phyloP scores from a whole-genome alignment of 2,329 filamentous ascomycete species.

The Talaromyces verruculosus region DNA sequence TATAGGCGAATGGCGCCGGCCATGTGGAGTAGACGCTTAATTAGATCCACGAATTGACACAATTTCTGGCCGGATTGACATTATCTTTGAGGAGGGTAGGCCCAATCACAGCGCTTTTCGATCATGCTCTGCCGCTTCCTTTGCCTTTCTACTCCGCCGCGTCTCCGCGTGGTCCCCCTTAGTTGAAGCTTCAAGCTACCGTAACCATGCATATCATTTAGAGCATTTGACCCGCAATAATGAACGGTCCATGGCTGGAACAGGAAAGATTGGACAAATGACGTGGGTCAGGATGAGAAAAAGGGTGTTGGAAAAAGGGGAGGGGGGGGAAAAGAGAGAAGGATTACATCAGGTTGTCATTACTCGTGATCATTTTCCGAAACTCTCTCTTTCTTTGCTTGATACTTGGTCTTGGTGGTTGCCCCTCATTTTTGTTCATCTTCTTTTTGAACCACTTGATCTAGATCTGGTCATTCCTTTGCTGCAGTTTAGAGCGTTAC shows the following conservation, averaged over 20 bases:
- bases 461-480: neutral
- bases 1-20: neutral
- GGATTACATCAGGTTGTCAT: neutral
- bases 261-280: neutral
- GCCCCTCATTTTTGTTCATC: neutral
- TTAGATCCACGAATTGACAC: neutral
- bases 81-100: neutral
- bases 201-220: neutral
- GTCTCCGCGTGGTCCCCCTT: neutral
- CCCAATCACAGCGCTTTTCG: neutral
- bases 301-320: neutral
- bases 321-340: no score
- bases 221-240: neutral
- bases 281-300: neutral
- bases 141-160: neutral
- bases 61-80: neutral
- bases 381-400: slow-evolving; percentile 6
- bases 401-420: neutral
- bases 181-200: neutral
- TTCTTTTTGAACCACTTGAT: neutral
- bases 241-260: neutral
- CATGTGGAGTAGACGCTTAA: slow-evolving; percentile 3
- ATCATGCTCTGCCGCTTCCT: neutral
- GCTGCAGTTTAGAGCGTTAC: neutral
- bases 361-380: neutral